Percentiles rank a stretch among this genome's conserved stretches.
Conservation (phyloP, 192 early-diverging fungal species). For the Entomortierella beljakovae region DNA sequence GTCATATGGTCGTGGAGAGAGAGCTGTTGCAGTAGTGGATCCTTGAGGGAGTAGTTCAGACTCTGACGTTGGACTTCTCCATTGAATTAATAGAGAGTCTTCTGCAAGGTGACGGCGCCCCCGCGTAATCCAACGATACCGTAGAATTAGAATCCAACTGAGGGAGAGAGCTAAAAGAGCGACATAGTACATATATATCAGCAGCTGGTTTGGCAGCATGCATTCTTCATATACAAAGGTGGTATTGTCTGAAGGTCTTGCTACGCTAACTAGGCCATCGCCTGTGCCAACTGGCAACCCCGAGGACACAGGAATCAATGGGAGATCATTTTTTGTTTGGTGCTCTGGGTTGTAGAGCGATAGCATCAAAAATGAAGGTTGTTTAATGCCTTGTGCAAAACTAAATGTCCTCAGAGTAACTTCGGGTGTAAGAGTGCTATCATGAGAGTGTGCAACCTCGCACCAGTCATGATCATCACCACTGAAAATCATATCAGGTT, state of each 20-base stretch:
- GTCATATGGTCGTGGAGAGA: neutral
- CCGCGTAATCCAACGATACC: constrained; percentile 23
- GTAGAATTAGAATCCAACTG: constrained; percentile 33
- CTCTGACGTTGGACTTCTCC: constrained; percentile 1
- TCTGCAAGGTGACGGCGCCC: constrained; percentile 1
- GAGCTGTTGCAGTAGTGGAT: constrained; percentile 16
- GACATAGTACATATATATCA: constrained; percentile 59
- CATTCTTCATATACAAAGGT: constrained; percentile 65
- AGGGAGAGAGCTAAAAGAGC: constrained; percentile 19
- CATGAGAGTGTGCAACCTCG: constrained; percentile 60
- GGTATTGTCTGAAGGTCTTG: constrained; percentile 9
- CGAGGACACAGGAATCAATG: constrained; percentile 3
- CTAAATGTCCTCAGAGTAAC: constrained; percentile 74
- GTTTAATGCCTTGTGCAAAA: constrained; percentile 72
- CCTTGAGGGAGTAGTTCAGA: neutral
- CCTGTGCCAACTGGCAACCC: constrained; percentile 65
- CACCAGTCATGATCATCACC: constrained; percentile 98
- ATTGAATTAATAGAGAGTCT: constrained; percentile 7
- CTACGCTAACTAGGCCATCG: neutral
- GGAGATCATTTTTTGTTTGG: constrained; percentile 2
- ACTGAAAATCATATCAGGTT: constrained; percentile 81
- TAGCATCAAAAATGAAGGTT: constrained; percentile 64
- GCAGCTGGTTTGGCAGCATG: constrained; percentile 75
- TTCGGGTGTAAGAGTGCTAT: constrained; percentile 17
- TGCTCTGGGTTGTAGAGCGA: constrained; percentile 27